Percentiles rank a stretch among this genome's conserved stretches.
Conservation (phyloP, 2,329 filamentous ascomycete species). For the Aspergillus quadricinctus region DNA sequence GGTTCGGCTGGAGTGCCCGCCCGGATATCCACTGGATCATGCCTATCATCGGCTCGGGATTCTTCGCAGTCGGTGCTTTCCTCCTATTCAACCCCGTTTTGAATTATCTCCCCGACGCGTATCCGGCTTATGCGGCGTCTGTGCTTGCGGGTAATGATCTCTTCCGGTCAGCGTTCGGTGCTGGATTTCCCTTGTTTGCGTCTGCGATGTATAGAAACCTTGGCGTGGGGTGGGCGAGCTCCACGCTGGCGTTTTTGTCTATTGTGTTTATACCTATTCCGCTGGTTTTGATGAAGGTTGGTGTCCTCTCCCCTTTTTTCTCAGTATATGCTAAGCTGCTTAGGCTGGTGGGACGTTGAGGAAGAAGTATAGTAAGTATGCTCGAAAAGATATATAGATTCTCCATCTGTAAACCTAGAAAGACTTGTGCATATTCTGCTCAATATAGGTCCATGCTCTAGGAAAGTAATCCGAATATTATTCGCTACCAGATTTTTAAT, state of each 20-base stretch:
- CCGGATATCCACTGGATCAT: slow-evolving; percentile 60
- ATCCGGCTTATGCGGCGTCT: slow-evolving; percentile 65
- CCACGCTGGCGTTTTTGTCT: slow-evolving; percentile 1
- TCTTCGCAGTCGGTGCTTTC: slow-evolving; percentile 67
- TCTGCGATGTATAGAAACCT: slow-evolving; percentile 32
- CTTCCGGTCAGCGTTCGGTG: slow-evolving; percentile 56
- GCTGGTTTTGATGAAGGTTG: slow-evolving; percentile 1
- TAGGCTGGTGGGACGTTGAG: neutral
- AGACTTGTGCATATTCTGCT: no score
- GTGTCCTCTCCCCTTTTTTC: neutral
- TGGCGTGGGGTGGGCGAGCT: slow-evolving; percentile 20
- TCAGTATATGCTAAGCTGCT: neutral
- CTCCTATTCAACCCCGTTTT: slow-evolving; percentile 68
- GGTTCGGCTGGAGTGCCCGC: slow-evolving; percentile 61
- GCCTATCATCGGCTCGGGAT: slow-evolving; percentile 58
- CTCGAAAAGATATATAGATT: no score
- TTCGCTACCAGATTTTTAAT: no score
- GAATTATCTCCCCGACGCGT: slow-evolving; percentile 69
- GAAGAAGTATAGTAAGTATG: no score
- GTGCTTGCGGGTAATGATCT: slow-evolving; percentile 71
- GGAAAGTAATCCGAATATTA: no score
- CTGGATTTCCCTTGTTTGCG: slow-evolving; percentile 27
- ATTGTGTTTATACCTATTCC: slow-evolving; percentile 2
- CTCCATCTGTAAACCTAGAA: no score
- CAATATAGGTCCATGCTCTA: no score